phyloP scores from a whole-genome alignment of 129 eudicot species.

The Artemisia tridentata region DNA sequence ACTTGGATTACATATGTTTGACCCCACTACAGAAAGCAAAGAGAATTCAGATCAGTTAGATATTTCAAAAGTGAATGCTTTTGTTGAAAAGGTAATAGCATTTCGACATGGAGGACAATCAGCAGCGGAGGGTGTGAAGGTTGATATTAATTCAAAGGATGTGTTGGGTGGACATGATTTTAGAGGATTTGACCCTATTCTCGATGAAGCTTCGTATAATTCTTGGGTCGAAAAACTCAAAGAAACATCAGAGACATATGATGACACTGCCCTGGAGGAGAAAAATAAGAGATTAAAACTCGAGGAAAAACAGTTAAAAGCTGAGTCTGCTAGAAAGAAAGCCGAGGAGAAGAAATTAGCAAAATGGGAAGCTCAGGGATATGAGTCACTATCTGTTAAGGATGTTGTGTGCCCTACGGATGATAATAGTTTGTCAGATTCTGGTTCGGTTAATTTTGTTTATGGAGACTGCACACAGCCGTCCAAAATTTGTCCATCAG shows the following conservation, averaged over 20 bases:
- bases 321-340: constrained; percentile 68
- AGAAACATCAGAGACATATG: constrained; percentile 44
- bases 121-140: constrained; percentile 34
- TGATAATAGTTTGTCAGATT: constrained; percentile 46
- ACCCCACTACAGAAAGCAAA: constrained; percentile 48
- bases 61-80: constrained; percentile 40
- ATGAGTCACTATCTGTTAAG: constrained; percentile 55
- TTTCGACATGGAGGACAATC: constrained; percentile 48
- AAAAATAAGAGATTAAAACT: constrained; percentile 45
- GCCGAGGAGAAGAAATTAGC: constrained; percentile 80
- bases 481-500: constrained; percentile 57
- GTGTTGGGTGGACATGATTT: constrained; percentile 33
- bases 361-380: constrained; percentile 91
- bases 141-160: constrained; percentile 49
- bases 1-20: constrained; percentile 71
- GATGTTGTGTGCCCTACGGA: constrained; percentile 43
- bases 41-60: constrained; percentile 46
- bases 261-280: constrained; percentile 31
- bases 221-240: constrained; percentile 90
- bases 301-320: constrained; percentile 60
- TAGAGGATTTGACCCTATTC: constrained; percentile 46
- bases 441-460: constrained; percentile 74
- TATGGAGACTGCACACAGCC: constrained; percentile 95
- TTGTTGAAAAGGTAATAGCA: constrained; percentile 65
- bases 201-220: constrained; percentile 77